These are phyloP conservation scores for Coelastrella sp. DNA, from an alignment of 139 green algal genomes.

Conservation along the genomic window DNA sequence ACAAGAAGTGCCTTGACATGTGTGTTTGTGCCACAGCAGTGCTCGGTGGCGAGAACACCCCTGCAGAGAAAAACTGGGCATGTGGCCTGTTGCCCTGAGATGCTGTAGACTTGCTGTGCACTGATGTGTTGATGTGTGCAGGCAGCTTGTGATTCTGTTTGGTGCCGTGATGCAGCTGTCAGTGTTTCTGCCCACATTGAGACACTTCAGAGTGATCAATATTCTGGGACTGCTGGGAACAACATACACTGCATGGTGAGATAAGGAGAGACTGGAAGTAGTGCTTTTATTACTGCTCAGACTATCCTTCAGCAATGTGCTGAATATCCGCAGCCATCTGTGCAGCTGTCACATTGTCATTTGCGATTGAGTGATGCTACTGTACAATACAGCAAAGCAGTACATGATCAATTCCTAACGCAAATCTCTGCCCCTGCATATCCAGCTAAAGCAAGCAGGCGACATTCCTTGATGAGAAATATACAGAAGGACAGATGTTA, in stretches of 20 bases:
- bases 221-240: constrained; percentile 34
- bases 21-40: too few relatives aligned
- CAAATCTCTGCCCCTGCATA: too few relatives aligned
- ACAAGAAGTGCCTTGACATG: too few relatives aligned
- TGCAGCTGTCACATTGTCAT: too few relatives aligned
- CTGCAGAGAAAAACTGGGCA: too few relatives aligned
- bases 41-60: too few relatives aligned
- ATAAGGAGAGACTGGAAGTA: neutral
- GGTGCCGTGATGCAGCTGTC: constrained; percentile 36
- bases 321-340: neutral
- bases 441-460: too few relatives aligned
- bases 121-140: neutral
- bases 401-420: too few relatives aligned
- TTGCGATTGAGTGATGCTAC: too few relatives aligned
- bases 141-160: constrained; percentile 41
- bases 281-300: neutral
- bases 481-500: too few relatives aligned
- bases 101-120: neutral
- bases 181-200: constrained; percentile 38
- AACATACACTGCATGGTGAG: constrained; percentile 40
- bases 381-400: too few relatives aligned
- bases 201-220: constrained; percentile 45
- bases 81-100: neutral
- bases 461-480: too few relatives aligned
- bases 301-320: neutral